Base-by-base conservation (phyloP, 768 basidiomycete species). In the Myochromella boudieri region DNA sequence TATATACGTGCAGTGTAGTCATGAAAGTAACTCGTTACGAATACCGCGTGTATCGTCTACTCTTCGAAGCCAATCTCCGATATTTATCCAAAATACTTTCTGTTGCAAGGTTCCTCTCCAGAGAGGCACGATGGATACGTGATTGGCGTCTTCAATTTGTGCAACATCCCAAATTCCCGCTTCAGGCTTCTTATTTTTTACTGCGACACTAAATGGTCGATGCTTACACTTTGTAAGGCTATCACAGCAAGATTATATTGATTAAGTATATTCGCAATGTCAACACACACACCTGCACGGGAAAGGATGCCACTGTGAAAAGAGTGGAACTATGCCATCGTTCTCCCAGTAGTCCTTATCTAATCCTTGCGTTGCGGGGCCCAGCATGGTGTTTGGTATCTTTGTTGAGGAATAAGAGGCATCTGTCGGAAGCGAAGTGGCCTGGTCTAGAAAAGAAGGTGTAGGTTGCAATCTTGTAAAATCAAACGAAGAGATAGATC, bases 261-360 rank as follows among this genome's bases (percentile, higher is more conserved):
- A n/a, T 14, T 17, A 34, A 17, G 17, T 8, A 32, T 27, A 34
- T 7, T 14, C 14, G 12, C 6, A 18, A 26, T n/a, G n/a, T 42
- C 32, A 18, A 25, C 14, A 39, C 26, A 44, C 63, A 38, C 53
- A 75, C 74, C 59, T 53, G 70, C 76, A 79, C 8, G 66, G 55
- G 45, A 66, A 58, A 11, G 77, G 74, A 62, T 78, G 78, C 68
- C 69, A 78, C 46, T 76, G 77, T 6, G 75, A 76, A 53, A 78
- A 76, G 12, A 73, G 11, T 6, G 76, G 76, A 4, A 76, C 76
- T 6, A 78, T 63, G 7, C 77, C 75, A 49, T 78, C 78, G 52
- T 77, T 79, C 0, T 66, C 69, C 56, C 64, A 62, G 44, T 67
- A 64, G 42, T 68, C 62, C 36, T 68, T 62, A 3, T 63, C 59